Percentiles rank a stretch among this genome's conserved stretches.
phyloP scores from a whole-genome alignment of 75 land plant genomes.

The Adiantum capillusveneris region DNA sequence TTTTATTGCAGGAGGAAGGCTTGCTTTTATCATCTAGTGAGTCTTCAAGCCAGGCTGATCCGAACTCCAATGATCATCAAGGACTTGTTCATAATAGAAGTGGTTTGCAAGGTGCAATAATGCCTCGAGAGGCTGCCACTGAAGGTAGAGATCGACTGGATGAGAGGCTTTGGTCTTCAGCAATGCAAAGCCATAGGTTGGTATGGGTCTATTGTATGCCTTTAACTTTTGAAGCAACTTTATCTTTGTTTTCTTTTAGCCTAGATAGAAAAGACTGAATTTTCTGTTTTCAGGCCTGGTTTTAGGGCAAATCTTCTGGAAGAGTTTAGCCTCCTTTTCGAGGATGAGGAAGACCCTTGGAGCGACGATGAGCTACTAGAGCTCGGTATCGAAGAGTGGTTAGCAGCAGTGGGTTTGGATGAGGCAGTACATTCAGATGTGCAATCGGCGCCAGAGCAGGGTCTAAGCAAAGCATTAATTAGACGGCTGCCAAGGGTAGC shows the following conservation, averaged over 20 bases:
- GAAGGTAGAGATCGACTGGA: constrained; percentile 51
- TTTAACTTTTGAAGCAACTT: neutral
- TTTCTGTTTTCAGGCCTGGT: neutral
- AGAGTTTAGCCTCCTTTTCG: constrained; percentile 11
- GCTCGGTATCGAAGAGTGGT: constrained; percentile 13
- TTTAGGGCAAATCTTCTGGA: neutral
- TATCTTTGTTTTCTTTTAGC: neutral
- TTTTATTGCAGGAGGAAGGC: too few relatives aligned
- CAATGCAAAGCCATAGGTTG: constrained; percentile 44
- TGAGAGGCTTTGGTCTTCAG: constrained; percentile 64
- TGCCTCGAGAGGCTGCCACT: constrained; percentile 10
- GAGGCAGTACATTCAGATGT: neutral
- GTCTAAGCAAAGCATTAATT: constrained; percentile 44
- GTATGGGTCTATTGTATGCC: neutral
- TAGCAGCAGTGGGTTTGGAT: constrained; percentile 11
- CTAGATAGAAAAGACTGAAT: neutral
- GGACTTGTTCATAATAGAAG: too few relatives aligned
- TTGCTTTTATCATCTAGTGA: too few relatives aligned
- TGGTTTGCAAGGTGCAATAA: too few relatives aligned
- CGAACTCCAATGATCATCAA: too few relatives aligned
- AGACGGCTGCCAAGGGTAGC: constrained; percentile 30
- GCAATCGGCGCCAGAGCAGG: constrained; percentile 4
- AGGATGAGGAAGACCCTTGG: constrained; percentile 36
- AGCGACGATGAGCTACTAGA: constrained; percentile 21
- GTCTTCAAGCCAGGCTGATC: too few relatives aligned